Evolutionary conservation across 768 basidiomycete genomes (phyloP).

Genomic region (Suillus subaureus): DNA sequence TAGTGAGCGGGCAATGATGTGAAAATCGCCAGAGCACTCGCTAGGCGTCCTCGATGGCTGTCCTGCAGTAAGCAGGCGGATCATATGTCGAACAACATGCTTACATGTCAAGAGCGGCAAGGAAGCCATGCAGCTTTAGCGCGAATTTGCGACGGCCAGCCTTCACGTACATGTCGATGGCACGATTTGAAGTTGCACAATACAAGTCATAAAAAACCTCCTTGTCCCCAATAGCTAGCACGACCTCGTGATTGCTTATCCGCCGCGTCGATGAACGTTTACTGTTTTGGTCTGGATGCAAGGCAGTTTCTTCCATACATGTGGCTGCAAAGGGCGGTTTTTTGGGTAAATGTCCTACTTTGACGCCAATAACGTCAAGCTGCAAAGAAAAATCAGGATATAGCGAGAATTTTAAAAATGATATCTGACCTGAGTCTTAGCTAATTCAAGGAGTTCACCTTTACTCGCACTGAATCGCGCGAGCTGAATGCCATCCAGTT

Average conservation of each 20-base stretch:
- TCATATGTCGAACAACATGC: conserved; percentile 29
- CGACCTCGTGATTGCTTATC: conserved; percentile 65
- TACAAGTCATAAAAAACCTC: conserved; percentile 81
- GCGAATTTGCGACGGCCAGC: conserved; percentile 87
- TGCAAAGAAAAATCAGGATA: conserved; percentile 33
- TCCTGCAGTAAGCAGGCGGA: conserved; percentile 5
- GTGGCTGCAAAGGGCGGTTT: conserved; percentile 72
- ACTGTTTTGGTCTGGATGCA: conserved; percentile 20
- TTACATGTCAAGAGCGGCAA: conserved; percentile 90
- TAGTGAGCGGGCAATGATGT: conserved; percentile 86
- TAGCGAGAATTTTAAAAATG: neutral
- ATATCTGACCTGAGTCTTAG: conserved; percentile 72
- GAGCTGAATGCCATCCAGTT: conserved; percentile 49
- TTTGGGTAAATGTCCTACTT: conserved; percentile 68
- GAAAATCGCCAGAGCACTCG: conserved; percentile 68
- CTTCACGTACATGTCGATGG: conserved; percentile 82
- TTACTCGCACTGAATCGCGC: conserved; percentile 70
- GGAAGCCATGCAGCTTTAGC: conserved; percentile 78
- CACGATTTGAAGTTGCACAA: conserved; percentile 69
- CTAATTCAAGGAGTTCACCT: conserved; percentile 90
- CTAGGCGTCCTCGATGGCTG: conserved; percentile 69
- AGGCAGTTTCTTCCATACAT: conserved; percentile 20
- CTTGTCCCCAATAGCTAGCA: conserved; percentile 54
- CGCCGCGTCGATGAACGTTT: conserved; percentile 24
- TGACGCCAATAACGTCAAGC: conserved; percentile 86